Conservation (phyloP, 2,329 filamentous ascomycete species). For the Trichoderma sp. region DNA sequence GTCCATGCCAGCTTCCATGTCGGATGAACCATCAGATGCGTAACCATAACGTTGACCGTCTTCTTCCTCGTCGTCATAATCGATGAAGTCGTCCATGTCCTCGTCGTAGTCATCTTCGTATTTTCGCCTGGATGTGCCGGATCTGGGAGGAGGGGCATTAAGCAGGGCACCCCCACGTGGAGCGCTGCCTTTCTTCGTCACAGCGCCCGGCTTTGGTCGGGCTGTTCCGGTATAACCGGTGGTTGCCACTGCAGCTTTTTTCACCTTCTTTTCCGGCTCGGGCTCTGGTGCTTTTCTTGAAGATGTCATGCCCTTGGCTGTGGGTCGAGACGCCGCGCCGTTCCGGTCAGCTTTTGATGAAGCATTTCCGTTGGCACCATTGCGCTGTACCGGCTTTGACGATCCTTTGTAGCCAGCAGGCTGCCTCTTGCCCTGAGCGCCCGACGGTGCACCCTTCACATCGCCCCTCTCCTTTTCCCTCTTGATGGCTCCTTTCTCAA, state of each 20-base stretch:
- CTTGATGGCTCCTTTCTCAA: constrained; percentile 62
- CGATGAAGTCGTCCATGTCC: constrained; percentile 62
- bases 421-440: constrained; percentile 31
- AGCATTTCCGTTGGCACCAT: constrained; percentile 27
- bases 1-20: constrained; percentile 76
- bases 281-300: constrained; percentile 29
- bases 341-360: constrained; percentile 9
- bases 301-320: not conserved
- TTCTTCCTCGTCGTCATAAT: constrained; percentile 59
- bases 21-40: constrained; percentile 66
- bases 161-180: constrained; percentile 46
- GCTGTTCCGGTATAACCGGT: constrained; percentile 68
- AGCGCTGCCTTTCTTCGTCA: constrained; percentile 36
- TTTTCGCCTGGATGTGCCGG: constrained; percentile 35
- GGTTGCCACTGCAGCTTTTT: constrained; percentile 62
- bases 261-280: constrained; percentile 58
- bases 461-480: constrained; percentile 46
- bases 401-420: constrained; percentile 35
- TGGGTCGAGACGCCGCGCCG: constrained; percentile 11
- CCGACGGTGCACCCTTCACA: constrained; percentile 33
- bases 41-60: constrained; percentile 55
- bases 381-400: constrained; percentile 33
- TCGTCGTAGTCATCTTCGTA: constrained; percentile 65
- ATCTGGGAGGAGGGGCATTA: constrained; percentile 34
- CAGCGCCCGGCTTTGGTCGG: constrained; percentile 51